Evolutionary conservation across 768 basidiomycete genomes (phyloP), one percentile per base, ranked within the genome.

Genomic region (Boletus subcaerulescens): DNA sequence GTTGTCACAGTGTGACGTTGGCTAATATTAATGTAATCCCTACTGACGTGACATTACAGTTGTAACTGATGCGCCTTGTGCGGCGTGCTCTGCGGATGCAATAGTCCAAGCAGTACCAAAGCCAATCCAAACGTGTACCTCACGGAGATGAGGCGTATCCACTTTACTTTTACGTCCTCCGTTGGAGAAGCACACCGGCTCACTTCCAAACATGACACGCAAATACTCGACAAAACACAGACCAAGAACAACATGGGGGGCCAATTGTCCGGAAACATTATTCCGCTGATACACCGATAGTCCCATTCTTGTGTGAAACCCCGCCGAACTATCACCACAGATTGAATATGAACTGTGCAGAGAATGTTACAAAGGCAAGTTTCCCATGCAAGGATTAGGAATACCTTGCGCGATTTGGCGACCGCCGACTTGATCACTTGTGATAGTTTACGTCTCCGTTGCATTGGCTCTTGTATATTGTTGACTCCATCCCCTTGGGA

Each of bases 11-110:
- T 47, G 38, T 55, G 58, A 58, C 49, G 50, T 20, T 40, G 38
- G 47, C 39, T 59, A 40, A 67, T 69, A 65, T 67, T 59, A 62
- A 66, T 66, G 49, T 69, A 66, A 59, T 53, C 31, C 50, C 45
- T 66, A 69, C 66, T 67, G 55, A 67, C 66, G 49, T 62, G 51
- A 61, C 56, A 61, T 55, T 35, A 64, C 56, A 69, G 67, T 58
- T 56, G 62, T 66, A 66, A 59, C 64, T 51, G 48, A 50, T 52
- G 41, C 50, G 57, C 57, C 45, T 36, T 45, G 49, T 44, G 59
- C 47, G 44, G 48, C 57, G 53, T 54, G 46, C 54, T 33, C 57
- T 61, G 52, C 59, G 52, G 58, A 56, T 56, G 50, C 56, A 60
- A 32, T 61, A 64, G 59, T 59, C 48, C 59, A 59, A 66, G 53